Conservation (phyloP, 768 basidiomycete genomes). For the Suillus bovinus region DNA sequence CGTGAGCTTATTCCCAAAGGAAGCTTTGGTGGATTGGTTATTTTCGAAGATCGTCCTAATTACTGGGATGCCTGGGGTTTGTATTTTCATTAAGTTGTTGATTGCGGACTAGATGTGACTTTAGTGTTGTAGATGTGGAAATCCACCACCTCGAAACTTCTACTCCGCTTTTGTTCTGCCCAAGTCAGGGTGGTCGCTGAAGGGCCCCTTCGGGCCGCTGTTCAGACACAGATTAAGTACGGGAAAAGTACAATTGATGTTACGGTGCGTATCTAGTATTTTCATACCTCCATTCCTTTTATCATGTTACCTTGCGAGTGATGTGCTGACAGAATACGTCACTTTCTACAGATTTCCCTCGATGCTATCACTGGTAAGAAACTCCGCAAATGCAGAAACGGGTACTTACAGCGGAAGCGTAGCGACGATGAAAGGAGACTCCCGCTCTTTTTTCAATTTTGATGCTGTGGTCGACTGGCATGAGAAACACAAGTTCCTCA, state of each 20-base stretch:
- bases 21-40: constrained; percentile 79
- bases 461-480: constrained; percentile 88
- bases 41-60: constrained; percentile 88
- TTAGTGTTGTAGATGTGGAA: constrained; percentile 70
- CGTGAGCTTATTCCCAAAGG: constrained; percentile 82
- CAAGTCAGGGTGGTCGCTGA: constrained; percentile 66
- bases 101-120: not conserved
- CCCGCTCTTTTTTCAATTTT: constrained; percentile 79
- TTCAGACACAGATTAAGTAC: constrained; percentile 67
- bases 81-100: constrained; percentile 12
- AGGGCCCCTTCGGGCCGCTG: constrained; percentile 79
- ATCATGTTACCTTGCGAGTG: not conserved
- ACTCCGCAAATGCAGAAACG: not conserved
- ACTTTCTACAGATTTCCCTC: constrained; percentile 68
- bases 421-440: constrained; percentile 62
- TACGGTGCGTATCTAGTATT: constrained; percentile 47
- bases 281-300: not conserved
- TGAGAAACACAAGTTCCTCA: constrained; percentile 86
- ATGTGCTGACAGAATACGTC: constrained; percentile 5
- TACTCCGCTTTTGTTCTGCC: constrained; percentile 69
- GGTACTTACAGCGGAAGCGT: constrained; percentile 15
- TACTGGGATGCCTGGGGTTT: constrained; percentile 89
- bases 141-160: constrained; percentile 89
- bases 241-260: constrained; percentile 76
- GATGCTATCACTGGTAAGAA: constrained; percentile 71